Evolutionary conservation across 1,284 basidiomycete species (phyloP).

Genomic region (Peniophora sp.): DNA sequence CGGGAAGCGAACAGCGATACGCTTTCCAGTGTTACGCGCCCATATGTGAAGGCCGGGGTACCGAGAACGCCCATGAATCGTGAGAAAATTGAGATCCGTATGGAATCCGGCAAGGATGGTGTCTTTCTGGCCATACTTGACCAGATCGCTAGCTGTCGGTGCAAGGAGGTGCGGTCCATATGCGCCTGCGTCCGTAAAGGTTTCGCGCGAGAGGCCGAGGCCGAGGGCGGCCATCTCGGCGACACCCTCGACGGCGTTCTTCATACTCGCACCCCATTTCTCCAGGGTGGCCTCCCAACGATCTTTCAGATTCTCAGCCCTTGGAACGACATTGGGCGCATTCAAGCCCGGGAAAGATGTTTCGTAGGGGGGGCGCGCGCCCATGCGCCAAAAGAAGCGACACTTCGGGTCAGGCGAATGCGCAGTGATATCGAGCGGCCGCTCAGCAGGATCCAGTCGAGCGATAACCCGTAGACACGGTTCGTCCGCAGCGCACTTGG

Average conservation of each 20-base stretch:
- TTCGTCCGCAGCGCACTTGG: conserved; percentile 75
- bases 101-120: conserved; percentile 90
- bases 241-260: conserved; percentile 74
- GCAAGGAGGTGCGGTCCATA: conserved; percentile 89
- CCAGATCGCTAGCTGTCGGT: conserved; percentile 83
- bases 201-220: conserved; percentile 58
- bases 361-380: conserved; percentile 64
- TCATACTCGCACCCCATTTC: conserved; percentile 82
- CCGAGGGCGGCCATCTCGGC: conserved; percentile 81
- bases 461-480: conserved; percentile 68
- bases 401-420: conserved; percentile 88
- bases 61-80: conserved; percentile 85
- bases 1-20: conserved; percentile 78
- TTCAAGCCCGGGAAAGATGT: conserved; percentile 71
- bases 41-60: conserved; percentile 84
- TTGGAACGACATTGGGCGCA: conserved; percentile 74
- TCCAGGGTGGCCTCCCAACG: conserved; percentile 68
- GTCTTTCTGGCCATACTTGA: conserved; percentile 66
- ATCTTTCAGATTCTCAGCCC: conserved; percentile 40
- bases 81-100: conserved; percentile 76
- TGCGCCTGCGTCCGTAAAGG: conserved; percentile 70
- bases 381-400: conserved; percentile 89
- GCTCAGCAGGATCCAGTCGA: conserved; percentile 62
- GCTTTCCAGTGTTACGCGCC: conserved; percentile 86
- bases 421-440: conserved; percentile 73